phyloP scores from a whole-genome alignment of 768 basidiomycete species.

The Hydnum rufescens region DNA sequence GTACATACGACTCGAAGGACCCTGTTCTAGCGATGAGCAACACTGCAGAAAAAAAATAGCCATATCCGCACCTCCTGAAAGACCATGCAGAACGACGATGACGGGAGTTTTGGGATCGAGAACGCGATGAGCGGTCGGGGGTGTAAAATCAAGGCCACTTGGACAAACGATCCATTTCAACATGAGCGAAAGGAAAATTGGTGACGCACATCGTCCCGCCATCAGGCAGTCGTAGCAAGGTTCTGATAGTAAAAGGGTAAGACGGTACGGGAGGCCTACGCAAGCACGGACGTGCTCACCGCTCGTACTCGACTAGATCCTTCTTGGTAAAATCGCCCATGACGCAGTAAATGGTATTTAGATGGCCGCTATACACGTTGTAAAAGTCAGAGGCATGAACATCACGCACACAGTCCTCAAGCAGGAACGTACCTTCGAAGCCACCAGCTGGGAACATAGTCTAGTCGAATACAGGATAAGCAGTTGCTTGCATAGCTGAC shows the following conservation, averaged over 20 bases:
- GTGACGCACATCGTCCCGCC: slow-evolving; percentile 20
- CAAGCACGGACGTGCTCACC: slow-evolving; percentile 12
- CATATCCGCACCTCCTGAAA: slow-evolving; percentile 27
- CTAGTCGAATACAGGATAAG: background rate
- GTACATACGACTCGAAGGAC: slow-evolving; percentile 78
- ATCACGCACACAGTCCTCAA: background rate
- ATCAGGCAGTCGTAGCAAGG: slow-evolving; percentile 22
- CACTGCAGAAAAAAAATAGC: no score
- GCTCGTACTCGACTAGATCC: slow-evolving; percentile 20
- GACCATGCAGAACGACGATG: slow-evolving; percentile 25
- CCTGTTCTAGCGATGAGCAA: slow-evolving; percentile 33
- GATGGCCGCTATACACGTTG: slow-evolving; percentile 17
- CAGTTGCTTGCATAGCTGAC: background rate
- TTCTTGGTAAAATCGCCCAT: slow-evolving; percentile 21
- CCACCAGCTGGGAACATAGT: slow-evolving; percentile 19
- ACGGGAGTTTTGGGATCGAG: slow-evolving; percentile 24
- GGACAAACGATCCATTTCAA: background rate
- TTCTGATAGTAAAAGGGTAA: slow-evolving; percentile 11
- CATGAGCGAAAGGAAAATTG: background rate
- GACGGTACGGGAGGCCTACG: background rate
- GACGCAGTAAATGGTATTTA: slow-evolving; percentile 22
- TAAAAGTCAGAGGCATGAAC: background rate
- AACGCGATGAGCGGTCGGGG: slow-evolving; percentile 12
- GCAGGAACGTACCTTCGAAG: slow-evolving; percentile 14
- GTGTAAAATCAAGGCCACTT: slow-evolving; percentile 17